Conservation (phyloP, 1,284 basidiomycete species). For the Rhodotorula sp. region DNA sequence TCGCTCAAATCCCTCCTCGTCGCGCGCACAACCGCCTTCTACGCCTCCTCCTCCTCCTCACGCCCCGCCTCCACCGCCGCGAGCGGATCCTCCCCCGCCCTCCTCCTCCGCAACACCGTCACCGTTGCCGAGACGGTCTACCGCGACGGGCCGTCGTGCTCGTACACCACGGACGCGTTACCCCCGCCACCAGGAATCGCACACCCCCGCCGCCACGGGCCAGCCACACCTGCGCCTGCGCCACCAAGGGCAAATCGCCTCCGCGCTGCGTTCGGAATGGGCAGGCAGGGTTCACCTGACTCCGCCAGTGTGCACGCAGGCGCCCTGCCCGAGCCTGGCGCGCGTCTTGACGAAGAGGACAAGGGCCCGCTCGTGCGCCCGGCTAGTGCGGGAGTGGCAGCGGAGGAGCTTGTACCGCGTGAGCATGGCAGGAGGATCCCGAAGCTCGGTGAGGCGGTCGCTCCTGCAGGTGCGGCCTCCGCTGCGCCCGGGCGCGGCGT, state of each 20-base stretch:
- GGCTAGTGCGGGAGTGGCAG: not conserved
- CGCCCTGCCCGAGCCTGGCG: conserved; percentile 17
- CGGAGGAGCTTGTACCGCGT: not conserved
- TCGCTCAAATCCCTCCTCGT: conserved; percentile 11
- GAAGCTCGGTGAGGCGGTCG: not conserved
- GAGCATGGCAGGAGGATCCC: not conserved
- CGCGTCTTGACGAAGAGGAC: not conserved
- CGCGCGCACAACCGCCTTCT: conserved; percentile 1
- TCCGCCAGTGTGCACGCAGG: too few species aligned
- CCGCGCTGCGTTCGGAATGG: conserved; percentile 11
- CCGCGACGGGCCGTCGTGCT: conserved; percentile 2
- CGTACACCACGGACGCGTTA: too few species aligned
- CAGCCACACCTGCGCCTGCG: not conserved
- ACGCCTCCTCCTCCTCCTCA: conserved; percentile 1
- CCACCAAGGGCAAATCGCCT: conserved; percentile 7
- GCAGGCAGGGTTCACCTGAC: too few species aligned
- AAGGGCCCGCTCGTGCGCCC: not conserved
- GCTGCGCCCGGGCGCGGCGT: too few species aligned
- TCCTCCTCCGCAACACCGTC: conserved; percentile 38
- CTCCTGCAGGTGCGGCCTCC: too few species aligned
- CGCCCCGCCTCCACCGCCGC: not conserved
- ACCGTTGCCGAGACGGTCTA: conserved; percentile 20
- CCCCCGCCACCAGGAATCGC: not conserved
- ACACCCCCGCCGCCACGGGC: not conserved
- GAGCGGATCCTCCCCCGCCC: conserved; percentile 2